Conservation (phyloP, 2,329 filamentous ascomycete species). For the Grosmannia serpens region DNA sequence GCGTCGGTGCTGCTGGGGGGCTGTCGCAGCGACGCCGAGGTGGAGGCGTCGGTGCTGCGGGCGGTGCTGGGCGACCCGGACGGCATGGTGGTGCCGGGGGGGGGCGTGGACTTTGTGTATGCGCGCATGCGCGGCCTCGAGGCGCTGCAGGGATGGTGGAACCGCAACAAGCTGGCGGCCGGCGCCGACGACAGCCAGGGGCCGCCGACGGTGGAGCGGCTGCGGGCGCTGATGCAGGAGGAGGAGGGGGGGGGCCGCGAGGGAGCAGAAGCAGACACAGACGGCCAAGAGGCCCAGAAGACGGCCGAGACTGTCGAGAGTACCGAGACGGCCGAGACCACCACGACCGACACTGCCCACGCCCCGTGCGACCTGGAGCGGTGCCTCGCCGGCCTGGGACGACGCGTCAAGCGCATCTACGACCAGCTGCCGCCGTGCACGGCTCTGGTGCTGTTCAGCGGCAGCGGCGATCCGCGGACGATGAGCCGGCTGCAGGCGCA, state of each 20-base stretch:
- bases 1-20: slow-evolving; percentile 41
- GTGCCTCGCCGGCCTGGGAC: slow-evolving; percentile 32
- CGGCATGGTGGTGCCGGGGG: slow-evolving; percentile 43
- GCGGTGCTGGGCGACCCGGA: slow-evolving; percentile 48
- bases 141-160: slow-evolving; percentile 57
- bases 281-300: neutral
- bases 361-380: slow-evolving; percentile 26
- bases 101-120: slow-evolving; percentile 57
- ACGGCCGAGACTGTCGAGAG: neutral
- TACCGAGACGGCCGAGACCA: neutral
- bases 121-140: slow-evolving; percentile 55
- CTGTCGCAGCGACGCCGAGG: slow-evolving; percentile 49
- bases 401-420: slow-evolving; percentile 44
- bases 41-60: slow-evolving; percentile 41
- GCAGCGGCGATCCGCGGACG: slow-evolving; percentile 55
- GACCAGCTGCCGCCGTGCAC: slow-evolving; percentile 51
- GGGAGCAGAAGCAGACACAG: neutral
- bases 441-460: slow-evolving; percentile 52
- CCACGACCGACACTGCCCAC: neutral
- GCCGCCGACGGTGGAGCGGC: slow-evolving; percentile 18
- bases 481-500: slow-evolving; percentile 51
- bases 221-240: slow-evolving; percentile 7
- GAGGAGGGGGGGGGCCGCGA: slow-evolving; percentile 6
- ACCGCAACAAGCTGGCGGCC: slow-evolving; percentile 33
- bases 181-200: slow-evolving; percentile 22